Percentiles rank a stretch among this genome's conserved stretches.
phyloP scores from a whole-genome alignment of 805 yeast species.

The Torulaspora franciscae region DNA sequence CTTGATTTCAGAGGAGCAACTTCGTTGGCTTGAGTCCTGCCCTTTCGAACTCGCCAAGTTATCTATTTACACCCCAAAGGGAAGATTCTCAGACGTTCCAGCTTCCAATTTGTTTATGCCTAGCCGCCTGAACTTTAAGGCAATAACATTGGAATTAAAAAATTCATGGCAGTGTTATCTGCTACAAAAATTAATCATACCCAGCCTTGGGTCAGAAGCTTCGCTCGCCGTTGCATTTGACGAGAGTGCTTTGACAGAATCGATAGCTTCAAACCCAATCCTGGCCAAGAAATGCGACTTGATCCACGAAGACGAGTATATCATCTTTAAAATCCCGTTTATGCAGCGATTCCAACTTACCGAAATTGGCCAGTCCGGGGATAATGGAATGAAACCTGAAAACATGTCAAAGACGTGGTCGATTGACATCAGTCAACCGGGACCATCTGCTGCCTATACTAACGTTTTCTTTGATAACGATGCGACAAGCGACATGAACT shows the following conservation, averaged over 20 bases:
- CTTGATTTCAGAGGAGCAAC: constrained; percentile 17
- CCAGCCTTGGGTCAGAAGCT: constrained; percentile 1
- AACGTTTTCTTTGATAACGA: constrained; percentile 11
- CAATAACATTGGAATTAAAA: constrained; percentile 10
- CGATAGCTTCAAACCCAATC: constrained; percentile 6
- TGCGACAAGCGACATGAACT: constrained; percentile 8
- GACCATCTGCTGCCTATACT: background rate
- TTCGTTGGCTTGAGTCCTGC: constrained; percentile 20
- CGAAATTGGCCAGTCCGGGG: background rate
- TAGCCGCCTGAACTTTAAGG: background rate
- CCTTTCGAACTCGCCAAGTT: constrained; percentile 10
- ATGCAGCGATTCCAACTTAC: constrained; percentile 10
- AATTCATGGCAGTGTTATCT: constrained; percentile 22
- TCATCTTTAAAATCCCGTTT: constrained; percentile 13
- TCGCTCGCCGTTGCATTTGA: constrained; percentile 13
- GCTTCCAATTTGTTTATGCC: constrained; percentile 3
- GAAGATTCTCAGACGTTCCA: constrained; percentile 9
- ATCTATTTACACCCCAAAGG: constrained; percentile 3
- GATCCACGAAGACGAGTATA: constrained; percentile 9
- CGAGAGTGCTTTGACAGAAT: constrained; percentile 12
- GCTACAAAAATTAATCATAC: constrained; percentile 18
- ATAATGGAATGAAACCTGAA: background rate
- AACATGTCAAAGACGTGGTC: background rate
- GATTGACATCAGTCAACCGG: background rate
- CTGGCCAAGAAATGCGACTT: constrained; percentile 6